Evolutionary conservation across 441 rosid genomes (phyloP).

Genomic region (Mallotus repandus): DNA sequence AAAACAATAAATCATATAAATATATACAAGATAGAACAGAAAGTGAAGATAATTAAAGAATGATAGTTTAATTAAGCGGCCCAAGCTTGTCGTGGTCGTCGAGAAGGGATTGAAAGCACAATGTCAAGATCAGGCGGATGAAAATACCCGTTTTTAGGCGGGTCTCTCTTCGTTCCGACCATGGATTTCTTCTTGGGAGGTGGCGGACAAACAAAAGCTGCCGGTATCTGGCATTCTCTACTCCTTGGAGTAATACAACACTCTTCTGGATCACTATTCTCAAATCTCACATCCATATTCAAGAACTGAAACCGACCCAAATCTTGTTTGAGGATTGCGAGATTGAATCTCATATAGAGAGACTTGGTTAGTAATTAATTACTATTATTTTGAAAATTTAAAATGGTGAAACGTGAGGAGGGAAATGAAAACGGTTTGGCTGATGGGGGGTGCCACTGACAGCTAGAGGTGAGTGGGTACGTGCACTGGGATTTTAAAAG

Average conservation of each 20-base stretch:
- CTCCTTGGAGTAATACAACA: conserved; percentile 53
- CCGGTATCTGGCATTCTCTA: conserved; percentile 41
- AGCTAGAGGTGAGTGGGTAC: too few species aligned
- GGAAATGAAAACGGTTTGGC: too few species aligned
- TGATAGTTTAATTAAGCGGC: neutral
- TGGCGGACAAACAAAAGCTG: conserved; percentile 46
- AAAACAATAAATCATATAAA: too few species aligned
- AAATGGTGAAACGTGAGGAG: too few species aligned
- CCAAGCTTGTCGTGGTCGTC: conserved; percentile 29
- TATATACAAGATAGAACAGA: too few species aligned
- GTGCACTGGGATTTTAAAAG: too few species aligned
- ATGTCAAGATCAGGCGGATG: conserved; percentile 65
- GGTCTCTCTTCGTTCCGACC: conserved; percentile 35
- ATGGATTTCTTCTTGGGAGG: conserved; percentile 52
- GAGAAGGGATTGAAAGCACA: conserved; percentile 30
- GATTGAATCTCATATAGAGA: too few species aligned
- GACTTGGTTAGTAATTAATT: too few species aligned
- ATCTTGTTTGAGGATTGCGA: neutral
- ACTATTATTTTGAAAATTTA: too few species aligned
- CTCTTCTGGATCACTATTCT: conserved; percentile 34
- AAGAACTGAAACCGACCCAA: neutral
- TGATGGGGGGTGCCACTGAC: too few species aligned
- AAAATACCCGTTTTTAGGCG: conserved; percentile 56
- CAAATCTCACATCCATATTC: conserved; percentile 29
- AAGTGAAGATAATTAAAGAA: conserved; percentile 12